Base-by-base conservation (phyloP, 352 stramenopile genomes). In the Globisporangium okanoganense region DNA sequence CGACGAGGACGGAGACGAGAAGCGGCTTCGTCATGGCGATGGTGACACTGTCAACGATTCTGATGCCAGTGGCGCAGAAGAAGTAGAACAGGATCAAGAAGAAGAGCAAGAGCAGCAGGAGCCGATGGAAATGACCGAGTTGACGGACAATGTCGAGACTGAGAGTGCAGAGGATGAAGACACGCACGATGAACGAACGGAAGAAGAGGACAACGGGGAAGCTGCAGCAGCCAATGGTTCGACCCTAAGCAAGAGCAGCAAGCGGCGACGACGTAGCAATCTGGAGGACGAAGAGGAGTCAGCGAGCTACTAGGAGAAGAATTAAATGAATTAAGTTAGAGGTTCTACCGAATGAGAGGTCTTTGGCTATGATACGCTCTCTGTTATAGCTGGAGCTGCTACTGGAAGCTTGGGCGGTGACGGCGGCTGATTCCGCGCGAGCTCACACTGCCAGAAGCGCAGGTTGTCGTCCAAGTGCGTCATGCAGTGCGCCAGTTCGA, bases 391-490 rank as follows among this genome's bases (percentile, higher is more conserved):
- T 40, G 43, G 31, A 7, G 22, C 38, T 36, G 31, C 14, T 47
- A 31, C 57, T 53, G 54, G 18, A 29, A 45, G 12, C 55, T 65
- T 75, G 54, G 45, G 60, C 51, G 50, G 52, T 6, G 52, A 50
- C 50, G 38, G 35, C 27, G 48, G 56, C 51, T 78, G 69, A 33
- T 78, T 83, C 7, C 68, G 66, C 44, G 71, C 64, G 48, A 94
- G 86, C 22, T 92, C 71, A 29, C 74, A 64, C 60, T 94, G 82
- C 82, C 85, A 94, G 47, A 87, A 69, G 2, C 25, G 45, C 44
- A 92, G 57, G 54, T 92, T 94, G 18, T 71, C 69, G 43, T 92
- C 79, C 51, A 94, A 58, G 24, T 91, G 81, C 12, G 58, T 62
- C 59, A 90, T 72, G 65, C 82, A 94, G 54, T 89, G 79, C 12